Conservation (phyloP, 2,329 filamentous ascomycete genomes). For the Fusarium abutilonis region DNA sequence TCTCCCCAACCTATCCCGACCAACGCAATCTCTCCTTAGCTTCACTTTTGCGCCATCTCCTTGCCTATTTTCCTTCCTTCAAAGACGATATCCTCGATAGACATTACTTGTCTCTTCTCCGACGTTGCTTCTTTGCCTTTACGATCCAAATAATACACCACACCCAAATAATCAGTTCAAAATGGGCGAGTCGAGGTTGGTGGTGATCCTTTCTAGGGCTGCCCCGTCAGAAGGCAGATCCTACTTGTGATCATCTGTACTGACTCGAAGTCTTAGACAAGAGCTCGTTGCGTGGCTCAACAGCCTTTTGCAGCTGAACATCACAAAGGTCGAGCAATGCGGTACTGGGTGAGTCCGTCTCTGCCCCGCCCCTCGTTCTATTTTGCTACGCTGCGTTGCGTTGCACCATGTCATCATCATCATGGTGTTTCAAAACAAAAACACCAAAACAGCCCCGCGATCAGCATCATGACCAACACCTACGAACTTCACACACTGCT, state of each 20-base stretch:
- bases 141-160: slow-evolving; percentile 31
- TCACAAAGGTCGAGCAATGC: slow-evolving; percentile 99
- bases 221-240: slow-evolving; percentile 5
- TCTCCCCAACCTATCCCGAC: slow-evolving; percentile 42
- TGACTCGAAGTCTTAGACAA: slow-evolving; percentile 72
- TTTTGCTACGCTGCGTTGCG: slow-evolving; percentile 17
- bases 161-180: slow-evolving; percentile 46
- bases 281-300: slow-evolving; percentile 97
- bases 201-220: slow-evolving; percentile 26
- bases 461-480: slow-evolving; percentile 6
- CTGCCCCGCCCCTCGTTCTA: slow-evolving; percentile 44
- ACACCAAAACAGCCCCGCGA: slow-evolving; percentile 29
- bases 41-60: slow-evolving; percentile 20
- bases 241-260: slow-evolving; percentile 11
- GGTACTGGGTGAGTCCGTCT: slow-evolving; percentile 81
- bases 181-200: slow-evolving; percentile 61
- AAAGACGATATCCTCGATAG: slow-evolving; percentile 14
- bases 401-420: slow-evolving; percentile 37
- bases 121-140: slow-evolving; percentile 4
- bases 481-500: not conserved
- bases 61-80: slow-evolving; percentile 6
- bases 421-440: slow-evolving; percentile 24
- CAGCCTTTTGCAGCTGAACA: slow-evolving; percentile 95
- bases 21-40: slow-evolving; percentile 39
- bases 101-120: not conserved